Conservation (phyloP, 805 yeast genomes). For the Candida jianshihensis region DNA sequence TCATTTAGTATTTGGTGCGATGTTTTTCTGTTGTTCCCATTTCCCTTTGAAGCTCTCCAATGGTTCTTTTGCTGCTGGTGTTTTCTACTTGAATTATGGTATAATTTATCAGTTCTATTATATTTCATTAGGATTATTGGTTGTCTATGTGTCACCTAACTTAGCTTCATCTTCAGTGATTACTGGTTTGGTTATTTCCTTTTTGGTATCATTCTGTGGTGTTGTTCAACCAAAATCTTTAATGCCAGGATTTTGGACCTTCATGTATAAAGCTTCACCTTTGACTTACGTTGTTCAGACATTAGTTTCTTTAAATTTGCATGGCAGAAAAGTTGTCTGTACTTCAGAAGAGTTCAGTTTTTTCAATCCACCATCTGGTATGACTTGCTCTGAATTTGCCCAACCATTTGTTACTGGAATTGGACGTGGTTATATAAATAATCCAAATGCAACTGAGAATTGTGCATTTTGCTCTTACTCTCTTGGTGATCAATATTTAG, state of each 20-base stretch:
- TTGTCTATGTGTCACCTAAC: slow-evolving; percentile 57
- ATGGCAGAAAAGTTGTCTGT: slow-evolving; percentile 41
- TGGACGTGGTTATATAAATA: slow-evolving; percentile 20
- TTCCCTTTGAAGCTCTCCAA: slow-evolving; percentile 24
- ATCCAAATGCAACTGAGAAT: slow-evolving; percentile 28
- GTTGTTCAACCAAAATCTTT: slow-evolving; percentile 59
- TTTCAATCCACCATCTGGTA: slow-evolving; percentile 45
- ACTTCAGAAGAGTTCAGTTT: slow-evolving; percentile 37
- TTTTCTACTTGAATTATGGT: slow-evolving; percentile 41
- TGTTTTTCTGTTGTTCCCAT: slow-evolving; percentile 36
- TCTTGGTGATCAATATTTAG: slow-evolving; percentile 53
- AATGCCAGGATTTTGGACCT: slow-evolving; percentile 67
- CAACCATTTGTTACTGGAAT: slow-evolving; percentile 22
- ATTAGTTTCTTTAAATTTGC: slow-evolving; percentile 47
- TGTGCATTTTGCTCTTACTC: slow-evolving; percentile 57
- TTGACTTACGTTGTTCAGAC: slow-evolving; percentile 56
- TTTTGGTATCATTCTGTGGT: slow-evolving; percentile 61
- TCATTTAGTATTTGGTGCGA: too few species aligned
- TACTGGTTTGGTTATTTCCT: slow-evolving; percentile 46
- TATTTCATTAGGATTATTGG: too few species aligned
- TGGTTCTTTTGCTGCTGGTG: slow-evolving; percentile 38
- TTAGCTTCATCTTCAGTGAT: slow-evolving; percentile 58
- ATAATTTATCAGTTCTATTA: slow-evolving; percentile 49
- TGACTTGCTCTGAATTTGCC: slow-evolving; percentile 53
- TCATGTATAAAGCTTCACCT: slow-evolving; percentile 70